Base-by-base conservation (phyloP, 2,329 filamentous ascomycete species). In the Penicillium italicum region DNA sequence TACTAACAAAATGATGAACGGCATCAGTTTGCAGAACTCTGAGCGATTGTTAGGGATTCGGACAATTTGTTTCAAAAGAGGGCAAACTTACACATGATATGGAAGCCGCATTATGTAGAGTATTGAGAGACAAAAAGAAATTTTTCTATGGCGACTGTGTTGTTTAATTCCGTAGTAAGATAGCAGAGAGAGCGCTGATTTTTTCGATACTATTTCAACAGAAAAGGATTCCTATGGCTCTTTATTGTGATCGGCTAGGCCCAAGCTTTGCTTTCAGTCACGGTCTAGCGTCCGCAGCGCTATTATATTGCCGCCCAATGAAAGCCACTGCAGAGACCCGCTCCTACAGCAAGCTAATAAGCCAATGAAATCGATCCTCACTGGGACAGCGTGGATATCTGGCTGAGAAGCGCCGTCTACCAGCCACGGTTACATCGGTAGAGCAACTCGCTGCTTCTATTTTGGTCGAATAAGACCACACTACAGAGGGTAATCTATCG, bases 311-410 rank as follows among this genome's bases (percentile, higher is more conserved):
- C 5, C 24, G 24, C 30, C 34, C 37, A 49, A 53, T 53, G 20
- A 33, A 53, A 53, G 42, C 16, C 34, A 53, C 50, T 53, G 11
- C 28, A 40, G 30, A 48, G 37, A 47, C 44, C 51, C 30, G 37
- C 51, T 54, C 37, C 44, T 33, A 33, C 11, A 54, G 51, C 20
- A 53, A 47, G 34, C 16, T 46, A 5, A 53, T 46, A 47, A 53
- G 43, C 50, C 28, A 47, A n/a, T n/a, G n/a, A n/a, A n/a, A n/a
- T n/a, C n/a, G n/a, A n/a, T n/a, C n/a, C n/a, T n/a, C n/a, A n/a
- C n/a, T n/a, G n/a, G n/a, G n/a, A n/a, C n/a, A n/a, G n/a, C n/a
- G n/a, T n/a, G n/a, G n/a, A n/a, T n/a, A n/a, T n/a, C n/a, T n/a
- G n/a, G n/a, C n/a, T n/a, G n/a, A n/a, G n/a, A n/a, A n/a, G n/a